phyloP scores from a whole-genome alignment of 75 land plant species.

The Chamaecyparis obtusa region DNA sequence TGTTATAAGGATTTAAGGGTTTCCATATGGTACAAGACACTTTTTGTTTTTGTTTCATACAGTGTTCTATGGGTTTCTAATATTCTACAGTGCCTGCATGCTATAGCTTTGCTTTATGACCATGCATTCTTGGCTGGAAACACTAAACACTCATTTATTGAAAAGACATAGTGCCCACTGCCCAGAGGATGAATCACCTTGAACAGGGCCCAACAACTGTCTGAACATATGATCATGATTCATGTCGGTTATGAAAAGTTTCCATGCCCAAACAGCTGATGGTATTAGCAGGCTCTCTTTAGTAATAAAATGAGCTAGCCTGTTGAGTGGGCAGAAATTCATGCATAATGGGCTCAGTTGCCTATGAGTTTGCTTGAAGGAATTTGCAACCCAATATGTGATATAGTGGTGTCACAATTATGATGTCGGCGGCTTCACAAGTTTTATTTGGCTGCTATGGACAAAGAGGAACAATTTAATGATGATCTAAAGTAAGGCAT shows the following conservation, averaged over 20 bases:
- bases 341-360: neutral
- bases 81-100: neutral
- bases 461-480: neutral
- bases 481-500: neutral
- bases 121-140: neutral
- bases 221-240: neutral
- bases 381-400: neutral
- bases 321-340: neutral
- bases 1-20: neutral
- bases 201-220: neutral
- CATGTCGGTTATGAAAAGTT: neutral
- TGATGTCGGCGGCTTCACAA: neutral
- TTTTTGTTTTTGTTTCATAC: neutral
- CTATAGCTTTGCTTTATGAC: neutral
- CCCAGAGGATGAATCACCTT: neutral
- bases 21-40: neutral
- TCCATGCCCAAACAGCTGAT: neutral
- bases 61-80: neutral
- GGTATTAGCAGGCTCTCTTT: neutral
- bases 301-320: neutral
- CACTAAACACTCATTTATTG: neutral
- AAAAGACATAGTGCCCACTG: neutral
- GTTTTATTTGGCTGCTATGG: neutral
- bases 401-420: neutral
- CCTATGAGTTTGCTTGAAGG: neutral